phyloP scores from a whole-genome alignment of 2,329 filamentous ascomycete species.

The Cordyceps farinosa region DNA sequence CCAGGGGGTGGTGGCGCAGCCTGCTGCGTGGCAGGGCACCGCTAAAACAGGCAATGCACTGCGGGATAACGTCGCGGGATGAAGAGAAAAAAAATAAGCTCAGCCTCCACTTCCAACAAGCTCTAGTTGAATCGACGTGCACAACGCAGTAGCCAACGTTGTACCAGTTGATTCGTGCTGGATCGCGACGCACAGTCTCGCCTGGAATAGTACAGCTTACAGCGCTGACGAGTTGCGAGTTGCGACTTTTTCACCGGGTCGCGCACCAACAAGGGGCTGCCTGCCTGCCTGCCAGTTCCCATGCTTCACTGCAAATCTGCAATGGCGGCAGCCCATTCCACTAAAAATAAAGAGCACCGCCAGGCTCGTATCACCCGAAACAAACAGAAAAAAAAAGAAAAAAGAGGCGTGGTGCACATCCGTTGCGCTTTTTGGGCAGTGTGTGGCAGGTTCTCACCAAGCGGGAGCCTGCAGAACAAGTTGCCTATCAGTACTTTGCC shows the following conservation, averaged over 20 bases:
- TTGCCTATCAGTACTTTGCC: too few relatives aligned
- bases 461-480: neutral
- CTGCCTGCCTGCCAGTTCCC: neutral
- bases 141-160: neutral
- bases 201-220: neutral
- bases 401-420: too few relatives aligned
- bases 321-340: neutral
- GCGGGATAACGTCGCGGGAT: slow-evolving; percentile 2
- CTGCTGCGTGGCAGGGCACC: neutral
- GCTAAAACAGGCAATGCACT: neutral
- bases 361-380: neutral
- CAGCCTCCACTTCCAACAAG: neutral
- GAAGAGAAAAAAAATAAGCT: neutral
- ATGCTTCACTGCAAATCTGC: neutral
- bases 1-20: slow-evolving; percentile 11
- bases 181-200: neutral
- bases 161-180: neutral
- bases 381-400: neutral
- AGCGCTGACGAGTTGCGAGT: neutral
- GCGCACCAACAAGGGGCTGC: neutral
- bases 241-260: neutral
- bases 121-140: neutral
- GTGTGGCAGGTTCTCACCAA: neutral
- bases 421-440: neutral
- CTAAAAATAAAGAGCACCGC: neutral